These are phyloP conservation scores for Chlamydomonas incerta DNA, from an alignment of 139 green algal species.

Conservation along the genomic window DNA sequence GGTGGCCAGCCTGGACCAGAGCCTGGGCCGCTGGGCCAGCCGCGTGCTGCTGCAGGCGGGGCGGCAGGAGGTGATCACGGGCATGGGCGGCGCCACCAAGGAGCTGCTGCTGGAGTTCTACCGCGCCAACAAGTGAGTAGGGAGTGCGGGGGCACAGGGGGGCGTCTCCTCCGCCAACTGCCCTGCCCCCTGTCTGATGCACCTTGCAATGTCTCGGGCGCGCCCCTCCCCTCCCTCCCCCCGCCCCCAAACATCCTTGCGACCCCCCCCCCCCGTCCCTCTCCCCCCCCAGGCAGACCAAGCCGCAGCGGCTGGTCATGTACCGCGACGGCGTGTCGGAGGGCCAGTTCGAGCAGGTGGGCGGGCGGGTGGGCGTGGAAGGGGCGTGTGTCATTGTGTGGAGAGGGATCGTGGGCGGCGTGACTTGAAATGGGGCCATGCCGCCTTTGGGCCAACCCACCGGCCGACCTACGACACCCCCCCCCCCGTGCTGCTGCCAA, in stretches of 20 bases:
- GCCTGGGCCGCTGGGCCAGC: constrained; percentile 26
- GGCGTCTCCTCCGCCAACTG: no score
- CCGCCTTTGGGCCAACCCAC: no score
- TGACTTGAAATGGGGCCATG: no score
- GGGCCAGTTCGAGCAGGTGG: constrained; percentile 87
- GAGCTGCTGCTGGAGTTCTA: constrained; percentile 55
- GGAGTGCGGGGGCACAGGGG: no score
- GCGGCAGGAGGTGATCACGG: constrained; percentile 50
- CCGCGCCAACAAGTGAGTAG: constrained; percentile 40
- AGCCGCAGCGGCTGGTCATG: constrained; percentile 60
- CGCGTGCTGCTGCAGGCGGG: constrained; percentile 55
- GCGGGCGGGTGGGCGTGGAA: no score
- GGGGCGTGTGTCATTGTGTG: no score
- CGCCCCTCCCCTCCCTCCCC: neutral
- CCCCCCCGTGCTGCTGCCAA: no score
- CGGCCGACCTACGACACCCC: no score
- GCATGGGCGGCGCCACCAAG: constrained; percentile 13
- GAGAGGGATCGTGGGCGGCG: no score
- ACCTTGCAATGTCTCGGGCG: no score
- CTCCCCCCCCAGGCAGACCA: constrained; percentile 25
- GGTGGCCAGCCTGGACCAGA: constrained; percentile 33
- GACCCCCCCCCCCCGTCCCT: neutral
- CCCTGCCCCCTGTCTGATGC: no score
- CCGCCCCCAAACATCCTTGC: neutral
- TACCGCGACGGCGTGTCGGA: constrained; percentile 85